Evolutionary conservation across 164 flowering plant species (phyloP).

Genomic region (Nymphaea thermarum): DNA sequence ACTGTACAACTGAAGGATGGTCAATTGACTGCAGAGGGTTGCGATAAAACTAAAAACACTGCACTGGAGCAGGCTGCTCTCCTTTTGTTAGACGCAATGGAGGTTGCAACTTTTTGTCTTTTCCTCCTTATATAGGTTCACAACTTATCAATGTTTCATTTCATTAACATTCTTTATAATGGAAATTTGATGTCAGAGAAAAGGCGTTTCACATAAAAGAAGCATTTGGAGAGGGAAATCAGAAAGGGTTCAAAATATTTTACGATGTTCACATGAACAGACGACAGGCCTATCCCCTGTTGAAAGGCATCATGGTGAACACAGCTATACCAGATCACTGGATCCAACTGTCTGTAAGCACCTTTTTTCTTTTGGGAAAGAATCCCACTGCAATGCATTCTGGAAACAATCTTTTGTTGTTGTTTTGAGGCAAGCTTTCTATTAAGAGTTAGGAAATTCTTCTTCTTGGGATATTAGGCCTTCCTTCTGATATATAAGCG

Average conservation of each 20-base stretch:
- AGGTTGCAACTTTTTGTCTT: slow-evolving; percentile 29
- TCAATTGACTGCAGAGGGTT: slow-evolving; percentile 40
- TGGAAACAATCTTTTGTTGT: not conserved
- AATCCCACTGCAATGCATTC: too few relatives aligned
- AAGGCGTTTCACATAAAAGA: not conserved
- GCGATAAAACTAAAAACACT: slow-evolving; percentile 35
- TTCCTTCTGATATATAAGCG: not conserved
- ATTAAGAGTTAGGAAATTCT: not conserved
- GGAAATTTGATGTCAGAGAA: not conserved
- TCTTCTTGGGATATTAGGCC: not conserved
- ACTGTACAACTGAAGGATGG: slow-evolving; percentile 54
- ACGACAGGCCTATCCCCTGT: not conserved
- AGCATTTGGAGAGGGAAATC: not conserved
- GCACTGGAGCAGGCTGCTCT: slow-evolving; percentile 77
- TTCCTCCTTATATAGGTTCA: not conserved
- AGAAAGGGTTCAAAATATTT: not conserved
- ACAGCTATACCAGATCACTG: not conserved
- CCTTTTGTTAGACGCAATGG: slow-evolving; percentile 43
- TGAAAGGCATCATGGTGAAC: not conserved
- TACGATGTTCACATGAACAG: not conserved
- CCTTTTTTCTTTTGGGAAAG: not conserved
- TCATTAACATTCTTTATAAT: not conserved
- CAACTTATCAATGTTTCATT: not conserved
- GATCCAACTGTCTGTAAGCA: not conserved
- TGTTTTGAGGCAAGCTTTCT: not conserved